Evolutionary conservation across 768 basidiomycete genomes (phyloP), one percentile per base, ranked within the genome.

Genomic region (Mycena belliarum): DNA sequence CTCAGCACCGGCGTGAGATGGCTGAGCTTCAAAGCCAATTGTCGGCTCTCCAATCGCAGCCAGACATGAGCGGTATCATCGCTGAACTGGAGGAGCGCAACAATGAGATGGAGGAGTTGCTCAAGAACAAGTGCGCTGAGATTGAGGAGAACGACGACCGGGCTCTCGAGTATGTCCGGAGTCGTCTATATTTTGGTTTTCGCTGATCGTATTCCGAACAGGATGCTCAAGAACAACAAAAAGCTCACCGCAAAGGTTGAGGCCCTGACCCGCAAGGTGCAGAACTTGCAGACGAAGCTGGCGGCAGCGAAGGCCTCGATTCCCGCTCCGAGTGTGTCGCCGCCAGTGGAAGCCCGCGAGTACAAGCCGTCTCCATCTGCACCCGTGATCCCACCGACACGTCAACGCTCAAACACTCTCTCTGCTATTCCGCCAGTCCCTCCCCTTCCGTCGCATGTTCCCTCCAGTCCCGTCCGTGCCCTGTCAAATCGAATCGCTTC

Each of bases 81-180:
- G 72, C 72, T 3, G 84, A 88, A 55, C 75, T 92, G 35, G 81
- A 86, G 66, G 87, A 89, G 66, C 83, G 81, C 61, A 88, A 86
- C 64, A 79, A 75, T 33, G 88, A 91, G 68, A 87, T 91, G 85
- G 91, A 93, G 63, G 83, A 85, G 43, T 73, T 90, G 42, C 73
- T 93, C 42, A 79, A 78, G 55, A 75, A 72, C 41, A 93, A 91
- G 70, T 89, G 86, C 58, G 70, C 77, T 15, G 91, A 93, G 72
- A 90, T 93, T 54, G 91, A 93, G 67, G 89, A 88, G 64, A 89
- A 93, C 54, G 91, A 93, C 64, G 91, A 93, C 66, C 83, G 83
- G 33, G 83, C 85, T 49, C 82, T 93, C 58, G 88, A 87, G 91
- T 93, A 72, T 63, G 87, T 77, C 29, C 18, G 60, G 23, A n/a